These are phyloP conservation scores for Aspergillus tamarii DNA, from an alignment of 2,329 filamentous ascomycete species.

Conservation along the genomic window DNA sequence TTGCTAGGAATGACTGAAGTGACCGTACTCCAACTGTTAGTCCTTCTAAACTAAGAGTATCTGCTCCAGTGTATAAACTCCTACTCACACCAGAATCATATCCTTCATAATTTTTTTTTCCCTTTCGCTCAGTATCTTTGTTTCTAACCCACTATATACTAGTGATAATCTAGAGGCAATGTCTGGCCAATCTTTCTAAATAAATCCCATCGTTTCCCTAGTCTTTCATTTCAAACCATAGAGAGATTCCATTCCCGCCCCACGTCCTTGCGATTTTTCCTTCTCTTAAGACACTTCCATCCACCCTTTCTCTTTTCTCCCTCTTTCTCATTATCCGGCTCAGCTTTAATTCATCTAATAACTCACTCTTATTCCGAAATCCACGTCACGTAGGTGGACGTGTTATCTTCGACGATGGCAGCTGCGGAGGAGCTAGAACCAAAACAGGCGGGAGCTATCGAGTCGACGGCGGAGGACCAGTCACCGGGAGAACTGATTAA, in stretches of 20 bases:
- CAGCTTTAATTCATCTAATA: not conserved
- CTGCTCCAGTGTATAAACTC: conserved; percentile 16
- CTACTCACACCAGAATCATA: not conserved
- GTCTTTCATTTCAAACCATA: not conserved
- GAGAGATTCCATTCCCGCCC: not conserved
- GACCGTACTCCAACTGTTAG: not conserved
- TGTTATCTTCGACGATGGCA: conserved; percentile 19
- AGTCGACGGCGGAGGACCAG: conserved; percentile 30
- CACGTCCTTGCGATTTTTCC: not conserved
- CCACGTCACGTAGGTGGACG: not conserved
- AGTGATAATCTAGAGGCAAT: not conserved
- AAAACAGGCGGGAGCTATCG: conserved; percentile 29
- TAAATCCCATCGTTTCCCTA: not conserved
- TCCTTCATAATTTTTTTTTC: conserved; percentile 7
- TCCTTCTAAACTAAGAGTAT: not conserved
- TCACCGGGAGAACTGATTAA: conserved; percentile 56
- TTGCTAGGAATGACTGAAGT: conserved; percentile 6
- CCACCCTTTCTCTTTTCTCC: not conserved
- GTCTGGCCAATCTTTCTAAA: not conserved
- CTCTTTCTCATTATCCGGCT: not conserved
- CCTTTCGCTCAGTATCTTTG: not conserved
- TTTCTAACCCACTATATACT: not conserved
- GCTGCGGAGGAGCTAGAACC: conserved; percentile 5
- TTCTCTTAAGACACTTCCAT: not conserved
- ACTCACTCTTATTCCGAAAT: not conserved